Evolutionary conservation across 768 basidiomycete genomes (phyloP).

Genomic region (Lactarius evosmus): DNA sequence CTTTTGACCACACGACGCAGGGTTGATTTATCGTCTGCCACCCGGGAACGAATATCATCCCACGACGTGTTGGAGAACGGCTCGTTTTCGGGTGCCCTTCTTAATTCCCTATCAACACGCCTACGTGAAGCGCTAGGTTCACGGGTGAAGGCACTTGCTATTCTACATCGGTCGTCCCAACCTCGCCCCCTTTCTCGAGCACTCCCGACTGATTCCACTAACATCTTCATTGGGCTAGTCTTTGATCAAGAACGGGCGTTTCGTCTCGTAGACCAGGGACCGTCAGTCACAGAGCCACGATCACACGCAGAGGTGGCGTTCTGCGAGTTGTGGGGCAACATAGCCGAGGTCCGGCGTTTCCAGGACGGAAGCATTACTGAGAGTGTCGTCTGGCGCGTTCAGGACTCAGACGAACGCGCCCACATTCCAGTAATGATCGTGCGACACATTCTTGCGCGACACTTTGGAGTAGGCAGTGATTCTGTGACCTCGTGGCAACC

Average conservation of each 20-base stretch:
- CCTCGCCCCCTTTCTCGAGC: constrained; percentile 51
- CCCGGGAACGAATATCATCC: constrained; percentile 42
- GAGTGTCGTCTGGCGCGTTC: constrained; percentile 95
- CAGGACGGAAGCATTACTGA: constrained; percentile 92
- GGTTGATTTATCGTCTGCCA: constrained; percentile 52
- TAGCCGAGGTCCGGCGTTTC: constrained; percentile 90
- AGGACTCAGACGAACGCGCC: constrained; percentile 72
- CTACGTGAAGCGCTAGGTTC: constrained; percentile 69
- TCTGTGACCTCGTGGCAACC: constrained; percentile 57
- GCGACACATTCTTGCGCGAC: constrained; percentile 65
- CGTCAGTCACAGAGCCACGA: constrained; percentile 63
- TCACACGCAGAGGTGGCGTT: constrained; percentile 54
- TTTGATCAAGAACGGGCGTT: constrained; percentile 70
- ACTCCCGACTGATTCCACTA: constrained; percentile 47
- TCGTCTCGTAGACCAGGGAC: constrained; percentile 90
- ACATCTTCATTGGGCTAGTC: constrained; percentile 70
- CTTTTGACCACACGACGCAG: constrained; percentile 36
- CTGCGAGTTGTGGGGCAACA: constrained; percentile 84
- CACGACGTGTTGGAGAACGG: constrained; percentile 57
- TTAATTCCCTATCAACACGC: constrained; percentile 48
- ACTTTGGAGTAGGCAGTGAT: constrained; percentile 63
- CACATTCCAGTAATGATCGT: constrained; percentile 76
- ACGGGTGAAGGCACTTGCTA: constrained; percentile 60
- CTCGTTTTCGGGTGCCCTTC: constrained; percentile 52
- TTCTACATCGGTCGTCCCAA: constrained; percentile 52